These are phyloP conservation scores for Psidium guajava DNA, from an alignment of 345 rosid genomes.

Conservation along the genomic window DNA sequence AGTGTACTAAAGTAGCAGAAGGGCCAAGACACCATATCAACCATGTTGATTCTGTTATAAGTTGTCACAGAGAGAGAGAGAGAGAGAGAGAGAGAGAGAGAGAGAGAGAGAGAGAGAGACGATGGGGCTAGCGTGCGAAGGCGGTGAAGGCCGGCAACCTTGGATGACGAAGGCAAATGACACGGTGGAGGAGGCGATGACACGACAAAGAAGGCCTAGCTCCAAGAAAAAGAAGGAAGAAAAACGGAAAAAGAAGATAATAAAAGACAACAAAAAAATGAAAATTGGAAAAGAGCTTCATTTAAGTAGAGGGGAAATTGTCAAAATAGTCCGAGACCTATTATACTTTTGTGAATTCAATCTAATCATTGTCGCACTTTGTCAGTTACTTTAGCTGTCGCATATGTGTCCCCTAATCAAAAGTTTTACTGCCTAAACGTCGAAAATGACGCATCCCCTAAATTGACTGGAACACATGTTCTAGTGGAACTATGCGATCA, in stretches of 20 bases:
- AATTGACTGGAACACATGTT: not conserved
- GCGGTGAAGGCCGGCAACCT: not conserved
- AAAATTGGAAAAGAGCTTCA: not conserved
- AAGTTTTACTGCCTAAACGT: not conserved
- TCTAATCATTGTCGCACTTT: too few relatives aligned
- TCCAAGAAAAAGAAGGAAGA: not conserved
- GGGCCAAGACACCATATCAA: not conserved
- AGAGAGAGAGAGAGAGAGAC: not conserved
- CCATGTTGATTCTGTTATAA: too few relatives aligned
- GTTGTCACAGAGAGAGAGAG: not conserved
- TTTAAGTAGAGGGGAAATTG: too few relatives aligned
- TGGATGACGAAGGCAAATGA: not conserved
- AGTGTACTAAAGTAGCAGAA: not conserved
- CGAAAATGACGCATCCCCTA: not conserved
- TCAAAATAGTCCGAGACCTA: too few relatives aligned
- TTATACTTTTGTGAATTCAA: too few relatives aligned
- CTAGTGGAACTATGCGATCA: not conserved
- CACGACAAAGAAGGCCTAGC: not conserved
- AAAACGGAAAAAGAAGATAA: not conserved
- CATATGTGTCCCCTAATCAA: not conserved
- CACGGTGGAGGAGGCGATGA: not conserved
- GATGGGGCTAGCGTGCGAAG: not conserved
- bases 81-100: not conserved
- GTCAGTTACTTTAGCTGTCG: too few relatives aligned
- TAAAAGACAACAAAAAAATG: not conserved